Conservation (phyloP, 2,329 filamentous ascomycete genomes). For the Cladosporium sp. region DNA sequence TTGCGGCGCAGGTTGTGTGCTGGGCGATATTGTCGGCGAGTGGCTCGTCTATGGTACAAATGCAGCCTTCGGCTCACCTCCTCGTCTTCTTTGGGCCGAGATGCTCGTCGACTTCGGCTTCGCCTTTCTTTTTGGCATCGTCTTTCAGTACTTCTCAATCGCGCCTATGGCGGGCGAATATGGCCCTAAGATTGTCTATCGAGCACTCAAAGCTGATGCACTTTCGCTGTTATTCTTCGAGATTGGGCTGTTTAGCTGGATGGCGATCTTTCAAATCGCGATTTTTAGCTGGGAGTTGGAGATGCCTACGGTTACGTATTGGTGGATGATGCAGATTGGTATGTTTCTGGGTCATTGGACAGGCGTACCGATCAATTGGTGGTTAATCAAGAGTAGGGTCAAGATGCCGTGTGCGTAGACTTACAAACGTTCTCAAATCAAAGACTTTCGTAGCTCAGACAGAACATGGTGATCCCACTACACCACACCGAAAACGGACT, state of each 20-base stretch:
- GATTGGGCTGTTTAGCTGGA: conserved; percentile 28
- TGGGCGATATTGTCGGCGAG: conserved; percentile 30
- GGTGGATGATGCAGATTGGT: conserved; percentile 31
- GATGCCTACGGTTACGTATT: conserved; percentile 26
- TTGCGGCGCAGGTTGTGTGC: conserved; percentile 29
- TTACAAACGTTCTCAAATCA: too few relatives aligned
- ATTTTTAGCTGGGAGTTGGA: conserved; percentile 23
- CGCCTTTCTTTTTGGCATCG: conserved; percentile 26
- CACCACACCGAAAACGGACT: too few relatives aligned
- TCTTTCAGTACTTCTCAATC: conserved; percentile 31
- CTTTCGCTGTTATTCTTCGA: conserved; percentile 27
- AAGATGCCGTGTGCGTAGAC: too few relatives aligned
- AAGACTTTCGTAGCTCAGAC: too few relatives aligned
- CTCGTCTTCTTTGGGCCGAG: not conserved
- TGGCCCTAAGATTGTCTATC: conserved; percentile 19
- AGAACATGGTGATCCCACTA: too few relatives aligned
- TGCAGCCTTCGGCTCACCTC: conserved; percentile 6
- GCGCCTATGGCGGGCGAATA: conserved; percentile 29
- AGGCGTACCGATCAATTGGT: conserved; percentile 28
- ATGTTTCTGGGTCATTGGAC: conserved; percentile 28
- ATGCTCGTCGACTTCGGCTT: conserved; percentile 22
- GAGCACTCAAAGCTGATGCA: conserved; percentile 27
- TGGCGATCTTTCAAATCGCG: conserved; percentile 25
- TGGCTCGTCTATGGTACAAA: conserved; percentile 29
- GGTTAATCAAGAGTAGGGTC: not conserved